These are phyloP conservation scores for Syncephalastrum sp. DNA, from an alignment of 371 early-diverging fungal species.

Conservation along the genomic window DNA sequence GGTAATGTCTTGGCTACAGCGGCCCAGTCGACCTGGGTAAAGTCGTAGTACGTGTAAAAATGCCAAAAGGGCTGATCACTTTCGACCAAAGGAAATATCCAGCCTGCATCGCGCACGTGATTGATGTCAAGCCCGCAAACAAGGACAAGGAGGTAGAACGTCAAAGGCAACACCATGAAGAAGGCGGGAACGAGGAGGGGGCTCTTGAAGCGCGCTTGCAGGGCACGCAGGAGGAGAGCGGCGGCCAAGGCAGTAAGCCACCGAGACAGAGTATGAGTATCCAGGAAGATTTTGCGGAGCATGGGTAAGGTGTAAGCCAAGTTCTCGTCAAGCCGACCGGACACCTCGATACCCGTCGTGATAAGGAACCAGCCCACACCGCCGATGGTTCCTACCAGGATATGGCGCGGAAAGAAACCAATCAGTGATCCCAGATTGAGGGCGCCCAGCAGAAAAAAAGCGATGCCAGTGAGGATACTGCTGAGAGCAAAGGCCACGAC, in stretches of 20 bases:
- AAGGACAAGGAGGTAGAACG: constrained; percentile 72
- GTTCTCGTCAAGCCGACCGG: constrained; percentile 62
- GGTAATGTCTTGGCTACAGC: constrained; percentile 78
- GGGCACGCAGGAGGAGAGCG: constrained; percentile 64
- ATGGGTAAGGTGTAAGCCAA: constrained; percentile 53
- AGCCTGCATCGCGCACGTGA: constrained; percentile 70
- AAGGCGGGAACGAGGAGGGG: constrained; percentile 87
- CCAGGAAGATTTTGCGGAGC: constrained; percentile 57
- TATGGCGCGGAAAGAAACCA: constrained; percentile 94
- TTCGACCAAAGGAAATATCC: constrained; percentile 85
- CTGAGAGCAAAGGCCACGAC: constrained; percentile 86
- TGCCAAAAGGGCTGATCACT: constrained; percentile 80
- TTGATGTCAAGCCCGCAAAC: constrained; percentile 62
- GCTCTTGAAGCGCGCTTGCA: constrained; percentile 44
- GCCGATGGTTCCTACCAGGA: constrained; percentile 94
- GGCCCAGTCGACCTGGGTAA: constrained; percentile 72
- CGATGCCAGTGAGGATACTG: constrained; percentile 84
- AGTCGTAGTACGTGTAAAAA: constrained; percentile 81
- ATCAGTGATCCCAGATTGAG: constrained; percentile 80
- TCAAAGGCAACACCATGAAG: constrained; percentile 76
- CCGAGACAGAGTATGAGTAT: constrained; percentile 59
- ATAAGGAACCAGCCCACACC: constrained; percentile 94
- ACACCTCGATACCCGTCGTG: constrained; percentile 89
- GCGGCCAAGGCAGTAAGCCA: constrained; percentile 80
- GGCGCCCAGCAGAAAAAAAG: constrained; percentile 84